Percentiles rank a stretch among this genome's conserved stretches.
Conservation (phyloP, 108 stramenopile genomes). For the Nitzschia sp. region DNA sequence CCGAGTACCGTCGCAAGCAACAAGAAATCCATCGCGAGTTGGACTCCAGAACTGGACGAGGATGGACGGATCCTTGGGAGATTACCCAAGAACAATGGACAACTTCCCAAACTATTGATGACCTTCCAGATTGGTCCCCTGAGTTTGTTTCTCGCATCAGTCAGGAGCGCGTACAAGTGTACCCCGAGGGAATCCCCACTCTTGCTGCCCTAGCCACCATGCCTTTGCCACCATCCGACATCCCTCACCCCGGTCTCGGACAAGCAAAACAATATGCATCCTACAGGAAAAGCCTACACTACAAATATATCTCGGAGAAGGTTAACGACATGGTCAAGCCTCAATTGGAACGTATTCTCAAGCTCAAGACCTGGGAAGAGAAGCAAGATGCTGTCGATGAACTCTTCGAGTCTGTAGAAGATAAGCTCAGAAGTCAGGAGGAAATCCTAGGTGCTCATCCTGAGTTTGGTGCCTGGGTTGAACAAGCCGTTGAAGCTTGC, state of each 20-base stretch:
- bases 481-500: constrained; percentile 62
- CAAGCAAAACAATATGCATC: constrained; percentile 50
- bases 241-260: constrained; percentile 51
- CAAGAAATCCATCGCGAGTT: constrained; percentile 49
- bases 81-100: constrained; percentile 73
- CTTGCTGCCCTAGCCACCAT: constrained; percentile 49
- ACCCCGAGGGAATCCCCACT: constrained; percentile 63
- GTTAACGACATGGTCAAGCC: constrained; percentile 46
- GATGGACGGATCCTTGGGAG: constrained; percentile 60
- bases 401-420: constrained; percentile 69
- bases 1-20: constrained; percentile 31
- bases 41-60: constrained; percentile 53
- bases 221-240: constrained; percentile 41
- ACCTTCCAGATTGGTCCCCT: constrained; percentile 72
- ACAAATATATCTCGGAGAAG: constrained; percentile 30
- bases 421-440: constrained; percentile 45
- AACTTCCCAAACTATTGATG: constrained; percentile 41
- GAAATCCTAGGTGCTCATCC: constrained; percentile 60
- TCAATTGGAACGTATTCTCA: constrained; percentile 40
- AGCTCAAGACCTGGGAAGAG: constrained; percentile 45
- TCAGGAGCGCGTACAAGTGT: constrained; percentile 62
- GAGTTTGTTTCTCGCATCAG: constrained; percentile 59
- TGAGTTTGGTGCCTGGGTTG: constrained; percentile 60
- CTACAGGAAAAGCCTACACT: constrained; percentile 36
- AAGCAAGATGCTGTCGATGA: constrained; percentile 74